Percentiles rank a stretch among this genome's conserved stretches.
Evolutionary conservation across 106 monocot genomes (phyloP).

Genomic region (Alisma plantagoaquatica): DNA sequence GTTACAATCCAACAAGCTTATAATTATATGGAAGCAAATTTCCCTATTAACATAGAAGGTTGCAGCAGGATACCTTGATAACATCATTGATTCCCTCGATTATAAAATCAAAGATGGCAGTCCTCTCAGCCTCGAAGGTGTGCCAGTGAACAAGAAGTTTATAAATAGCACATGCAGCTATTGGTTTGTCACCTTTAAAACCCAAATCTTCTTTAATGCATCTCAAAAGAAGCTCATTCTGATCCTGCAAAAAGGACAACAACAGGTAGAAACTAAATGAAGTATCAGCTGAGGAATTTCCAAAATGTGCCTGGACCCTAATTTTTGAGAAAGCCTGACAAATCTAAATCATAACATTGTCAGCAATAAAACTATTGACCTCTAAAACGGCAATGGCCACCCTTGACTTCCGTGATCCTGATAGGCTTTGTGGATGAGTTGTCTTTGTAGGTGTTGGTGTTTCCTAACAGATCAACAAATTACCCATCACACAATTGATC

Average conservation of each 20-base stretch:
- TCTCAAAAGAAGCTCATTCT: constrained; percentile 61
- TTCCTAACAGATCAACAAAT: constrained; percentile 29
- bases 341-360: no score
- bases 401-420: constrained; percentile 42
- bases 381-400: constrained; percentile 51
- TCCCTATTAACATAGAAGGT: constrained; percentile 5
- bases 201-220: constrained; percentile 81
- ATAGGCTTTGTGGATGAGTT: constrained; percentile 29
- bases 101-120: constrained; percentile 65
- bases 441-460: constrained; percentile 60
- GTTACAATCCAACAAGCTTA: no score
- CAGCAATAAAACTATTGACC: constrained; percentile 37
- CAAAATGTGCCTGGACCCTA: no score
- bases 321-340: no score
- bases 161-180: constrained; percentile 82
- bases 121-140: constrained; percentile 78
- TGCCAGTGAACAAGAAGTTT: constrained; percentile 70
- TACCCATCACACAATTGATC: no score
- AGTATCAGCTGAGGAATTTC: no score
- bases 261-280: no score
- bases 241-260: constrained; percentile 56
- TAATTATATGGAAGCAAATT: no score
- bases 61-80: constrained; percentile 45
- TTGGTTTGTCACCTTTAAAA: constrained; percentile 71
- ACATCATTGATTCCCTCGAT: constrained; percentile 58